These are phyloP conservation scores for Pseudopithomyces chartarum DNA, from an alignment of 2,329 filamentous ascomycete species.

Conservation along the genomic window DNA sequence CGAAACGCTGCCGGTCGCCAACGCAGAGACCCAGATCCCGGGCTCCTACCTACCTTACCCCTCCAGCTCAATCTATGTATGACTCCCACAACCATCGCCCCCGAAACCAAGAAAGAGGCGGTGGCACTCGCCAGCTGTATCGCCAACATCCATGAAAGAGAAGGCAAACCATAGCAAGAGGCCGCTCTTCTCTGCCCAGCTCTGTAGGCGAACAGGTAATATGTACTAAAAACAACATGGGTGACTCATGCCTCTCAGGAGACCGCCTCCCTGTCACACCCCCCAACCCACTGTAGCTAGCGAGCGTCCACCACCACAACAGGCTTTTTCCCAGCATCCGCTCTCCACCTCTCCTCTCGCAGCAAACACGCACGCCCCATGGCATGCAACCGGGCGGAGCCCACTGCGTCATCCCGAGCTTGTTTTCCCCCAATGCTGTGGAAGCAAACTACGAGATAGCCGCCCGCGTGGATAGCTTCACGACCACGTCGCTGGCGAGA, in stretches of 20 bases:
- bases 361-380: constrained; percentile 20
- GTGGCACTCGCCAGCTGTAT: neutral
- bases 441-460: constrained; percentile 18
- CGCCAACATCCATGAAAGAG: constrained; percentile 9
- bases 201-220: no score
- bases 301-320: constrained; percentile 23
- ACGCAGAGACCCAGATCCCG: constrained; percentile 3
- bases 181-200: no score
- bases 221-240: neutral
- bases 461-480: constrained; percentile 14
- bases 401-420: constrained; percentile 24
- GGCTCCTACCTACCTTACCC: constrained; percentile 2
- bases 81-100: neutral
- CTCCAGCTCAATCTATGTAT: constrained; percentile 7
- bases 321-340: constrained; percentile 21
- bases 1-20: constrained; percentile 6
- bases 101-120: neutral
- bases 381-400: constrained; percentile 23
- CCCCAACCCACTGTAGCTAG: no score
- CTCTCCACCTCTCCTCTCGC: constrained; percentile 20
- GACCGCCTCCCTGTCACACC: constrained; percentile 15
- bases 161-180: constrained; percentile 10
- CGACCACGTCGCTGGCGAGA: constrained; percentile 4
- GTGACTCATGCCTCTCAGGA: constrained; percentile 29
- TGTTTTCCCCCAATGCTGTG: constrained; percentile 18